These are phyloP conservation scores for Lentinula boryana DNA, from an alignment of 768 basidiomycete genomes.

Conservation along the genomic window DNA sequence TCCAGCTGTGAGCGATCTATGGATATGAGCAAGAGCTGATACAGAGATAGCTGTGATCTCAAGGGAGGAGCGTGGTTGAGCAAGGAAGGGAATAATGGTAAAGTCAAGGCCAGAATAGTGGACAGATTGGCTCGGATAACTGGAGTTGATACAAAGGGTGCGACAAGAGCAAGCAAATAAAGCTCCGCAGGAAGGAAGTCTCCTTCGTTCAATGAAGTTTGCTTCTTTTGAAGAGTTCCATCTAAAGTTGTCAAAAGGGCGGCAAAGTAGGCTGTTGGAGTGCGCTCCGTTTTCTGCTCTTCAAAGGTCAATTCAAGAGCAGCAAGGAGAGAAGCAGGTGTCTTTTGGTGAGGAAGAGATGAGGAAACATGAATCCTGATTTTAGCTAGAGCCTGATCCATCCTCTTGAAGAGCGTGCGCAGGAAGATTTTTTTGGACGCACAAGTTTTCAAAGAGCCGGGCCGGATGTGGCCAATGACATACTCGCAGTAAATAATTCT, in stretches of 20 bases:
- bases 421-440: background rate
- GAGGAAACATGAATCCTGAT: slow-evolving; percentile 84
- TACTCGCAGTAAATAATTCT: no score
- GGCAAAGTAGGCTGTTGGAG: slow-evolving; percentile 94
- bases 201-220: slow-evolving; percentile 47
- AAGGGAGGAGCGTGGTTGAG: slow-evolving; percentile 67
- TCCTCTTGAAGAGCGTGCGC: slow-evolving; percentile 16
- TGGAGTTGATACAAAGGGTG: slow-evolving; percentile 72
- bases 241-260: slow-evolving; percentile 81
- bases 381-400: slow-evolving; percentile 73
- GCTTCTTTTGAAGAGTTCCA: slow-evolving; percentile 62
- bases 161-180: slow-evolving; percentile 75
- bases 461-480: background rate
- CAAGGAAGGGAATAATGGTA: slow-evolving; percentile 72
- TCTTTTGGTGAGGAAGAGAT: slow-evolving; percentile 78
- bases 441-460: background rate
- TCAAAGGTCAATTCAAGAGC: slow-evolving; percentile 80
- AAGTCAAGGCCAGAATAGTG: slow-evolving; percentile 65
- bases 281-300: slow-evolving; percentile 60
- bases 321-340: slow-evolving; percentile 77
- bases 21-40: slow-evolving; percentile 60
- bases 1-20: slow-evolving; percentile 72
- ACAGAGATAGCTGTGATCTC: slow-evolving; percentile 80
- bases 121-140: slow-evolving; percentile 74
- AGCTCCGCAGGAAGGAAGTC: slow-evolving; percentile 79